Base-by-base conservation (phyloP, 169 alveolate species). In the Plasmodium vinckei region DNA sequence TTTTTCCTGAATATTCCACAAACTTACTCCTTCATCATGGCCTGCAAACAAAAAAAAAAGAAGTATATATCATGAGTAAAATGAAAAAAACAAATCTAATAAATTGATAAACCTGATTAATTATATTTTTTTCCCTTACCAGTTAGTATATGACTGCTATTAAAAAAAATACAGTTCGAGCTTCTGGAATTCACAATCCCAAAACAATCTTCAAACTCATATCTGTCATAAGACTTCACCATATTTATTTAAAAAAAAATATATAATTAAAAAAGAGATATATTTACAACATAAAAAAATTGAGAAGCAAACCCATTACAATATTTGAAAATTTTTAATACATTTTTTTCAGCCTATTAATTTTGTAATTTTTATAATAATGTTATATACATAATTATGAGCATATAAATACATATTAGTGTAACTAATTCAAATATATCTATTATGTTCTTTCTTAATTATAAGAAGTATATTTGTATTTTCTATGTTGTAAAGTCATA, bases 171-270 rank as follows among this genome's bases (percentile, higher is more conserved):
- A 67, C 92, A 90, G 63, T 93, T 94, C 46, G 95, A 90, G 7
- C 88, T 46, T 57, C 94, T 89, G 13, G 97, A 92, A 33, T 93
- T 90, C 9, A 94, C 77, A 53, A 94, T 91, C 71, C 97, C 97
- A 47, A 94, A 89, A 39, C 96, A 87, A 59, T 94, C 95, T 39
- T 88, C 94, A 33, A 92, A 94, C 54, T 92, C 96, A 89, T 96
- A 96, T 73, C 97, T 91, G 61, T 95, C 92, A 73, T 96, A 96
- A 6, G 98, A 96, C 84, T 95, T 96, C 73, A 96, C 98, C 98
- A 96, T 96, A 46, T 82, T 88, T 33, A 6, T 13, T 47, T 19
- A 56, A 54, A 72, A 27, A 54, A 70, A 47, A 9, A 47, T 19
- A 1, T 57, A 61, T 21, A 65, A 33, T 46, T 33, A 6, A 15